Evolutionary conservation across 306 rosid species (phyloP), one percentile per base, ranked within the genome.

Genomic region (Neltuma alba): DNA sequence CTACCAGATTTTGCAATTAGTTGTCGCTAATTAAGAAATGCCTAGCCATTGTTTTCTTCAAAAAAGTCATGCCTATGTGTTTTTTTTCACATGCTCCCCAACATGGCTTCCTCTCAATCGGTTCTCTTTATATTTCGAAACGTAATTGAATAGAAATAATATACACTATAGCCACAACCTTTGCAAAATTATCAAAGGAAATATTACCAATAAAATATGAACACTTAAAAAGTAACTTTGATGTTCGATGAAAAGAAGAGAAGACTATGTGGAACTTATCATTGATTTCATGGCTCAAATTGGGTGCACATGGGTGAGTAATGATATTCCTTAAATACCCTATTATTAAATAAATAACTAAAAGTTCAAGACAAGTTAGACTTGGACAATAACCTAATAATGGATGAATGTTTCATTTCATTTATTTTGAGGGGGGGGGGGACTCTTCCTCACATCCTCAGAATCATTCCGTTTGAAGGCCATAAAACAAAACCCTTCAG

Each of bases 251-350:
- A 84, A 75, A 86, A 77, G 80, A 79, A 61, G 82, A 38, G 83
- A 80, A 78, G 81, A 79, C 86, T 78, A n/a, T n/a, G 85, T 84
- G 88, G 87, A 84, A 79, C 92, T 81, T 84, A 84, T 89, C 87
- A 86, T 82, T 86, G 84, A 80, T 82, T 86, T 84, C 80, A 66
- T 83, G 79, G 80, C 84, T 74, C 79, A 82, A 82, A 80, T 77
- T 84, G 88, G 88, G 72, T 31, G 90, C 92, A 89, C 92, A 89
- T 89, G 92, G 92, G 44, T 68, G 81, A 77, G 84, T 85, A 80
- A 86, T 86, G 54, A 89, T 80, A 82, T 86, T 84, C 84, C 76
- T 79, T 70, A 74, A 87, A 80, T 61, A 57, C 78, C 42, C 69
- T 40, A 55, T 83, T 78, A 72, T 82, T 82, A 79, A 75, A 69